Percentiles rank a stretch among this genome's conserved stretches.
These are phyloP conservation scores for Ganoderma lingzhi DNA, from an alignment of 1,284 basidiomycete genomes.

Conservation along the genomic window DNA sequence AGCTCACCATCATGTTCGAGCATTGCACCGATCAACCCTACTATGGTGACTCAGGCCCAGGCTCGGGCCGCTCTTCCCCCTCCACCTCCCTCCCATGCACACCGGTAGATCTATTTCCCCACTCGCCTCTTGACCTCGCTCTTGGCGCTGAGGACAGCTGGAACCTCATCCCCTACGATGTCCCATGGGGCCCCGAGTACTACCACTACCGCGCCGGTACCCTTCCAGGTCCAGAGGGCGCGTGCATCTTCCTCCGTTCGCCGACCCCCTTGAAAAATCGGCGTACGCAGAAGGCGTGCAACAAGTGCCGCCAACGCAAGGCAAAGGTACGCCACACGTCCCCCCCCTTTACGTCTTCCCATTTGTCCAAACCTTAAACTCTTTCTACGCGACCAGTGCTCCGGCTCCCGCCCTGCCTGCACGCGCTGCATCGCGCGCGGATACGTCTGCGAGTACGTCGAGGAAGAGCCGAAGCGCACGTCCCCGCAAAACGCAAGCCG, in stretches of 20 bases:
- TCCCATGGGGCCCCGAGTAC: slow-evolving; percentile 51
- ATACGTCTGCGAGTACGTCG: slow-evolving; percentile 49
- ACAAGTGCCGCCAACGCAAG: slow-evolving; percentile 54
- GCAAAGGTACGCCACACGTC: slow-evolving; percentile 46
- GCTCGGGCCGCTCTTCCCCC: slow-evolving; percentile 28
- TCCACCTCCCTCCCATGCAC: slow-evolving; percentile 24
- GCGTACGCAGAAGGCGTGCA: slow-evolving; percentile 51
- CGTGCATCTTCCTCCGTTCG: slow-evolving; percentile 51
- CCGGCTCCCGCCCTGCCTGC: slow-evolving; percentile 50
- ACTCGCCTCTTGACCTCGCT: slow-evolving; percentile 28
- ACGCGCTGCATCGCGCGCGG: slow-evolving; percentile 49
- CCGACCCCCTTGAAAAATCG: slow-evolving; percentile 51
- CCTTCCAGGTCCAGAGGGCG: slow-evolving; percentile 51
- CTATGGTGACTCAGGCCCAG: slow-evolving; percentile 14
- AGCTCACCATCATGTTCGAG: slow-evolving; percentile 34
- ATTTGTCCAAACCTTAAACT: background rate
- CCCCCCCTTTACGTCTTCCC: slow-evolving; percentile 3
- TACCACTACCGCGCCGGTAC: slow-evolving; percentile 46
- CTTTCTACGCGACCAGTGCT: slow-evolving; percentile 44
- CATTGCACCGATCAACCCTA: slow-evolving; percentile 22
- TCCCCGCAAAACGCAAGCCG: slow-evolving; percentile 9
- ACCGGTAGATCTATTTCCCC: slow-evolving; percentile 22
- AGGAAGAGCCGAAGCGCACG: slow-evolving; percentile 33
- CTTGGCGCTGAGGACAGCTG: slow-evolving; percentile 43
- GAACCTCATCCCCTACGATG: slow-evolving; percentile 52